Evolutionary conservation across 2,329 filamentous ascomycete species (phyloP), one percentile per base, ranked within the genome.

Genomic region (Penicillium sp.): DNA sequence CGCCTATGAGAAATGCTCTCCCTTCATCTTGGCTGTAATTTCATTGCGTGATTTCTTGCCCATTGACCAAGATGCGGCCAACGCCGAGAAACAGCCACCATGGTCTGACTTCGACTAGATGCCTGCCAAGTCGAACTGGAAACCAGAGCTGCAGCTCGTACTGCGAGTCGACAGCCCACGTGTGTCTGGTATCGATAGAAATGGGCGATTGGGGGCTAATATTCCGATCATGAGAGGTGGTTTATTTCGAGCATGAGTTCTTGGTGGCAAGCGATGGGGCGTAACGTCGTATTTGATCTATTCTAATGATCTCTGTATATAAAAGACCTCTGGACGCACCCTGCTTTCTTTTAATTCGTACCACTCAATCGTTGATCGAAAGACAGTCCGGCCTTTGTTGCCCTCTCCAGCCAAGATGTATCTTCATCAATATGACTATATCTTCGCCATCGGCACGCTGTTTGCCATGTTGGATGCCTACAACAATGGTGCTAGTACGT

Each of bases 401-500:
- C 33, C 37, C 35, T 55, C 43, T 45, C 50, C 54, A 35, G 46
- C 66, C 77, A 84, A 77, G 62, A 87, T 86, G 83, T 75, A 76
- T 68, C 81, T 88, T 66, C 72, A 83, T 68, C 73, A 86, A 66
- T 90, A 89, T 74, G 85, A 82, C 67, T 91, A 91, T 73, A 75
- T 91, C 69, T 91, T 91, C 72, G 88, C 80, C 78, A 87, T 91
- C 65, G 88, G 88, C 85, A 91, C 88, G 26, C 78, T 87, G 67
- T 91, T 91, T 81, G 88, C 88, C 78, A 75, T 91, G 74, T 85
- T 91, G 49, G 88, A 91, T 77, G 88, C 88, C 60, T 91, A 81
- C 82, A 91, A 91, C 82, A 91, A 90, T 73, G 88, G 88, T 73
- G 88, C 88, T 67, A 91, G 88, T 90, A 78, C 77, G 86, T 84